A percentile compares a stretch with the other conserved stretches of the same genome.
Evolutionary conservation across 495 filamentous ascomycete species (phyloP).

Genomic region (Aspergillus haitiensis): DNA sequence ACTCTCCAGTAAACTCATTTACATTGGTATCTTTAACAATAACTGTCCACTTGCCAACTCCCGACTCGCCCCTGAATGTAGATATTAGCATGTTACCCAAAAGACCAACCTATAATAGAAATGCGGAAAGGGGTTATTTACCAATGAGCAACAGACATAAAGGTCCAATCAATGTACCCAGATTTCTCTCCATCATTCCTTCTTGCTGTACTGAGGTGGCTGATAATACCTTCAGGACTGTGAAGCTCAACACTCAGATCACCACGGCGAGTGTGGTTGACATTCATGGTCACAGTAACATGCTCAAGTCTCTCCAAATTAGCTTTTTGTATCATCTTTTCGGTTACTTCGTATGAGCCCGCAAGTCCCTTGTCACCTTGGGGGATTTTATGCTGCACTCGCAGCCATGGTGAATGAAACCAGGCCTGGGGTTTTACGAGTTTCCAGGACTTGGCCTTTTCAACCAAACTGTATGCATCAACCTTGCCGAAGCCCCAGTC

Average conservation of each 20-base stretch:
- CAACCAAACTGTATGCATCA: constrained; percentile 81
- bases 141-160: constrained; percentile 98
- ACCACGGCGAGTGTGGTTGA: constrained; percentile 79
- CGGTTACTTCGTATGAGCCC: constrained; percentile 73
- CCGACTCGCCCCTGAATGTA: constrained; percentile 74
- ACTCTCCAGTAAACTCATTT: constrained; percentile 73
- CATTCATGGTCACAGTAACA: constrained; percentile 96
- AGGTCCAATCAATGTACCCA: constrained; percentile 97
- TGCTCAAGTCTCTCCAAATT: constrained; percentile 89
- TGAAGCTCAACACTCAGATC: constrained; percentile 91
- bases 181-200: constrained; percentile 57
- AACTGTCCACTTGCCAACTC: constrained; percentile 85
- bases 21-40: constrained; percentile 82
- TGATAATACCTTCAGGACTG: constrained; percentile 77
- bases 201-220: constrained; percentile 77
- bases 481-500: constrained; percentile 94
- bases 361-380: constrained; percentile 80
- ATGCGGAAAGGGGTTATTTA: constrained; percentile 43
- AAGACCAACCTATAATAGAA: not conserved
- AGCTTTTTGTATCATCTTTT: constrained; percentile 70
- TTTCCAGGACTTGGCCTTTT: constrained; percentile 81
- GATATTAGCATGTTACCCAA: constrained; percentile 16
- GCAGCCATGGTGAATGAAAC: constrained; percentile 90
- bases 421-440: constrained; percentile 96
- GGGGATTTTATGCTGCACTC: constrained; percentile 81